phyloP scores from a whole-genome alignment of 768 basidiomycete species.

The Punctularia strigosozonata region DNA sequence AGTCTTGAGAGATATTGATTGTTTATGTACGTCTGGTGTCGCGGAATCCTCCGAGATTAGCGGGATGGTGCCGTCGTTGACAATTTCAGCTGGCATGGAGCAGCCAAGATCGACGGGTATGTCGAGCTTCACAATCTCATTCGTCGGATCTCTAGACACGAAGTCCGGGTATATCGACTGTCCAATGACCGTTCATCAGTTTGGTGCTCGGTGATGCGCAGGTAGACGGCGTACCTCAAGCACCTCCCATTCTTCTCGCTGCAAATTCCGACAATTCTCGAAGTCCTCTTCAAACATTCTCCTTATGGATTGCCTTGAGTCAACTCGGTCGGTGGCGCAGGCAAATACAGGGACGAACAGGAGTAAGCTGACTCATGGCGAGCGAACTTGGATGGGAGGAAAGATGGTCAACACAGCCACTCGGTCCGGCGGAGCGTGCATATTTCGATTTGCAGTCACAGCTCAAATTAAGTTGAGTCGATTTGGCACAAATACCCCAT shows the following conservation, averaged over 20 bases:
- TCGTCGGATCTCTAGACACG: slow-evolving; percentile 27
- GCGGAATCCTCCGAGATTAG: not conserved
- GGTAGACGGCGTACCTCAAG: slow-evolving; percentile 32
- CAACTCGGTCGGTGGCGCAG: too few relatives aligned
- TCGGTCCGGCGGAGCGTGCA: too few relatives aligned
- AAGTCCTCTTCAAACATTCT: not conserved
- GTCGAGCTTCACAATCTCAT: slow-evolving; percentile 40
- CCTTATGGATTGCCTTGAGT: too few relatives aligned
- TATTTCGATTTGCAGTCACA: too few relatives aligned
- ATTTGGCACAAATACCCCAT: too few relatives aligned
- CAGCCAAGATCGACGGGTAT: slow-evolving; percentile 50
- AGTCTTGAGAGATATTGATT: slow-evolving; percentile 27
- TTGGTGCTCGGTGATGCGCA: not conserved
- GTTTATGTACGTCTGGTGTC: slow-evolving; percentile 4
- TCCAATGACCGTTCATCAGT: not conserved
- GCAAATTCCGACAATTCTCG: slow-evolving; percentile 17
- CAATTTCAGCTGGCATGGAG: slow-evolving; percentile 27
- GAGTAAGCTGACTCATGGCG: too few relatives aligned
- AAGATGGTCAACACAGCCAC: too few relatives aligned
- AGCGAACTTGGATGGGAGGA: too few relatives aligned
- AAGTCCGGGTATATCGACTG: slow-evolving; percentile 78
- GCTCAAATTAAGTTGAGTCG: too few relatives aligned
- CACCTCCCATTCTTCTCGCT: slow-evolving; percentile 50
- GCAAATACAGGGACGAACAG: too few relatives aligned
- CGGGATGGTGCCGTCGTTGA: slow-evolving; percentile 11